Conservation (phyloP, 257 asterid species). For the Nicotiana sylvestris region DNA sequence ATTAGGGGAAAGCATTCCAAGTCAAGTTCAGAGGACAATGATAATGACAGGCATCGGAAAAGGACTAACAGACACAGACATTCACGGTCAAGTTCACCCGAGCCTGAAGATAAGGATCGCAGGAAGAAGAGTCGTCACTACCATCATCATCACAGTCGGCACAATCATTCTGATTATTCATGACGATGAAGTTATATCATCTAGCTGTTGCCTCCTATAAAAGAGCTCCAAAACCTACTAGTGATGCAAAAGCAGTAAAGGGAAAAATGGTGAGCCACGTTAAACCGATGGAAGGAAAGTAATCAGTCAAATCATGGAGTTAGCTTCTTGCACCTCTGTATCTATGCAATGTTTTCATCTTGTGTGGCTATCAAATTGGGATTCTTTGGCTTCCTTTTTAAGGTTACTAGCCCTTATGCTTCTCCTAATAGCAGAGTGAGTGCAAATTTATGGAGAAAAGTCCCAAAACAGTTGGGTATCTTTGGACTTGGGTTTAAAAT, state of each 20-base stretch:
- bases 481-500: too few relatives aligned
- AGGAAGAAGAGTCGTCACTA: neutral
- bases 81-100: neutral
- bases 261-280: neutral
- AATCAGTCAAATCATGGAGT: neutral
- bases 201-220: neutral
- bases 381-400: neutral
- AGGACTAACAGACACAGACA: neutral
- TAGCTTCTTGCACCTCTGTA: neutral
- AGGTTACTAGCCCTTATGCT: neutral
- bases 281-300: neutral
- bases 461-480: too few relatives aligned
- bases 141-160: neutral
- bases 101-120: slow-evolving; percentile 3
- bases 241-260: neutral
- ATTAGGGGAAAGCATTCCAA: neutral
- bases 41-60: neutral
- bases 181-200: slow-evolving; percentile 4
- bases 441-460: neutral
- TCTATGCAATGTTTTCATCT: neutral
- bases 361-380: neutral
- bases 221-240: neutral
- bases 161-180: slow-evolving; percentile 7
- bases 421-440: neutral
- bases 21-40: neutral